phyloP scores from a whole-genome alignment of 176 grass and related monocot genomes.

The Cocos nucifera region DNA sequence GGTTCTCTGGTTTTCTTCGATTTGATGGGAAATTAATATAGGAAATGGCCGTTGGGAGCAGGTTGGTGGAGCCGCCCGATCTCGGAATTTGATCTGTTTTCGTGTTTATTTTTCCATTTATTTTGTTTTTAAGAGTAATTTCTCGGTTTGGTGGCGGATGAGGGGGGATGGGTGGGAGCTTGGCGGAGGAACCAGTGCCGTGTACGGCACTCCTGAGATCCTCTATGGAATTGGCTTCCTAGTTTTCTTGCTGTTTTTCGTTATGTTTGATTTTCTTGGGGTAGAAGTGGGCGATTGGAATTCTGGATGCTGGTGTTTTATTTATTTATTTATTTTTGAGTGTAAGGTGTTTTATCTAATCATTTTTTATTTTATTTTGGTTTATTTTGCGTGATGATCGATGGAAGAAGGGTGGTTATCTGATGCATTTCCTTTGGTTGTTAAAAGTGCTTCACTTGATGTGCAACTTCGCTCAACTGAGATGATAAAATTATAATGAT shows the following conservation, averaged over 20 bases:
- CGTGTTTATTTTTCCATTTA: neutral
- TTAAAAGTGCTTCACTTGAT: too few relatives aligned
- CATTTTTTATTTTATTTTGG: neutral
- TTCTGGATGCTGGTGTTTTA: neutral
- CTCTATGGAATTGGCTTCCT: neutral
- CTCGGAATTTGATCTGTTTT: neutral
- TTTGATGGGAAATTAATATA: neutral
- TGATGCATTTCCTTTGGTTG: neutral
- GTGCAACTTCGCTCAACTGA: too few relatives aligned
- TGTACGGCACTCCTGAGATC: neutral
- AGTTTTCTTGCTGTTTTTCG: neutral
- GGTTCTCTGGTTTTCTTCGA: neutral
- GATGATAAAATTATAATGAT: too few relatives aligned
- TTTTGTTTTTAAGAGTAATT: neutral
- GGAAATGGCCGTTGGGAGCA: too few relatives aligned
- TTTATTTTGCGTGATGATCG: neutral
- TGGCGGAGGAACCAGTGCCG: constrained; percentile 3
- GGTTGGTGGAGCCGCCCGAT: neutral
- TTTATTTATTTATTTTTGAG: neutral
- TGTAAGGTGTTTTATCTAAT: neutral
- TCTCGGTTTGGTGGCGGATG: neutral
- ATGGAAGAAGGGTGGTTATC: neutral
- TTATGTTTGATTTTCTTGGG: too few relatives aligned
- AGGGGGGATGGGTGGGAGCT: neutral
- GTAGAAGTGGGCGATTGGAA: too few relatives aligned